Percentiles rank a stretch among this genome's conserved stretches.
These are phyloP conservation scores for Fusarium nisikadoi DNA, from an alignment of 2,329 filamentous ascomycete species.

Conservation along the genomic window DNA sequence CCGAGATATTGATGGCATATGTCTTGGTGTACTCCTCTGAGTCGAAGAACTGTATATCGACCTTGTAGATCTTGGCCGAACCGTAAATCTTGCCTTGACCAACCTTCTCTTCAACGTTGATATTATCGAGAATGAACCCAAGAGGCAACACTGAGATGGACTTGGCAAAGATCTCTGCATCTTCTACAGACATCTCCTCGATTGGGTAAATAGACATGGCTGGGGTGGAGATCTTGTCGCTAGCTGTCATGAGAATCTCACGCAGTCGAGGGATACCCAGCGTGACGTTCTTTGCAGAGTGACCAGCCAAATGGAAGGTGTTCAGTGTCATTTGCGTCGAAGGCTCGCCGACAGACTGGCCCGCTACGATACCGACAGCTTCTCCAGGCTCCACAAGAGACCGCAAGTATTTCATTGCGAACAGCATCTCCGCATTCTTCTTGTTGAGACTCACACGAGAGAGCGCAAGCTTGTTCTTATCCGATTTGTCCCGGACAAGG, in stretches of 20 bases:
- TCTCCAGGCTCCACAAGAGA: slow-evolving; percentile 95
- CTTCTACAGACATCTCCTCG: slow-evolving; percentile 73
- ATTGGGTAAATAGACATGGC: slow-evolving; percentile 87
- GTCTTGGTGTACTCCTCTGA: slow-evolving; percentile 83
- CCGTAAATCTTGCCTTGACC: slow-evolving; percentile 74
- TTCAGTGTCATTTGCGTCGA: slow-evolving; percentile 99
- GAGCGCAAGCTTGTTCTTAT: slow-evolving; percentile 44
- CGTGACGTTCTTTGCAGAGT: slow-evolving; percentile 98
- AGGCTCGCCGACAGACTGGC: slow-evolving; percentile 95
- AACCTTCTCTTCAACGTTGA: slow-evolving; percentile 81
- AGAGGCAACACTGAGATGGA: slow-evolving; percentile 88
- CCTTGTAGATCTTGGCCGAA: slow-evolving; percentile 85
- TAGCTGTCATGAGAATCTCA: slow-evolving; percentile 99
- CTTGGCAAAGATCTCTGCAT: slow-evolving; percentile 87
- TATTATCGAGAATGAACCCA: slow-evolving; percentile 83
- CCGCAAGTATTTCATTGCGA: slow-evolving; percentile 92
- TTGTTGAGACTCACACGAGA: slow-evolving; percentile 62
- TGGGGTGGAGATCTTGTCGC: slow-evolving; percentile 87
- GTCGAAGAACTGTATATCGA: slow-evolving; percentile 86
- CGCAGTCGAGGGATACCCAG: slow-evolving; percentile 96
- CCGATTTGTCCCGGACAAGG: slow-evolving; percentile 61
- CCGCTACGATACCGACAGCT: slow-evolving; percentile 95
- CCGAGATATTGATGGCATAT: slow-evolving; percentile 82
- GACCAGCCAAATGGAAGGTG: slow-evolving; percentile 98
- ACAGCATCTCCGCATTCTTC: slow-evolving; percentile 83